These are phyloP conservation scores for Fusarium bactridioides DNA, from an alignment of 2,329 filamentous ascomycete genomes.

Conservation along the genomic window DNA sequence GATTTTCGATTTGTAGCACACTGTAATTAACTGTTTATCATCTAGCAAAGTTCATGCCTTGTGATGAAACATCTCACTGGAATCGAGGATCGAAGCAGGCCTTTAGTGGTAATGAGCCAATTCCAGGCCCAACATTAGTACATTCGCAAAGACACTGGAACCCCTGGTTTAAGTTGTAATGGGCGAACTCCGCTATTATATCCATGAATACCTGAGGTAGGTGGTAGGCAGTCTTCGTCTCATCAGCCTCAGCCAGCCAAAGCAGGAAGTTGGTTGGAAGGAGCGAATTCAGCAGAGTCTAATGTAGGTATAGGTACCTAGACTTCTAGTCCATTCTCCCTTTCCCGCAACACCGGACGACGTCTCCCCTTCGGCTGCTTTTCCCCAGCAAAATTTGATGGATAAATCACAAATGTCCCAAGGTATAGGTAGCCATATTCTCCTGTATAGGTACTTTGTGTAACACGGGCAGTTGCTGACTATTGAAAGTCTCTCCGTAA, in stretches of 20 bases:
- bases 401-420: background rate
- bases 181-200: background rate
- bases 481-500: slow-evolving; percentile 15
- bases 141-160: background rate
- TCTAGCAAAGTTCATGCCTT: background rate
- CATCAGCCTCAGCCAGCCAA: background rate
- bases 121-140: background rate
- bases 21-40: background rate
- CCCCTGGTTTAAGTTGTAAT: background rate
- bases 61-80: background rate
- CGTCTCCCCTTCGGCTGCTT: background rate
- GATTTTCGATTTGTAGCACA: background rate
- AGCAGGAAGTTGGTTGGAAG: background rate
- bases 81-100: background rate
- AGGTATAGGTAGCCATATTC: background rate
- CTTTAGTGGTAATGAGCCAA: background rate
- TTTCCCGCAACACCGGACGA: background rate
- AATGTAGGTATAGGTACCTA: background rate
- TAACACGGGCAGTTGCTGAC: background rate
- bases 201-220: background rate
- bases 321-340: background rate
- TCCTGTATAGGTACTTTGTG: background rate
- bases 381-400: background rate
- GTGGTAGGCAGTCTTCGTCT: background rate
- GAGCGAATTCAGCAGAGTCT: background rate